Evolutionary conservation across 805 yeast genomes (phyloP), one percentile per base, ranked within the genome.

Genomic region (Barnettozyma botsteinii): DNA sequence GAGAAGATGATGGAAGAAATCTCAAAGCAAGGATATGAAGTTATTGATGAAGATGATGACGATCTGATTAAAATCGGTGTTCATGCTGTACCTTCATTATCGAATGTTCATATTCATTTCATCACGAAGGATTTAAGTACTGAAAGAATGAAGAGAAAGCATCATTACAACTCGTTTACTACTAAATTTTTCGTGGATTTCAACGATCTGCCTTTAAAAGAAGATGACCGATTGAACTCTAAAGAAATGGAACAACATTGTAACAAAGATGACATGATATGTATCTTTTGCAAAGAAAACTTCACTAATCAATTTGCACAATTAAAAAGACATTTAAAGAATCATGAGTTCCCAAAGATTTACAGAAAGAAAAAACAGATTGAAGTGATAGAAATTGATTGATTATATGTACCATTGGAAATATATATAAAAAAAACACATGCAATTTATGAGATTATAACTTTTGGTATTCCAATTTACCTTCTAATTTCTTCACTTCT

Each of bases 401-500:
- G 19, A 23, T 4, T 10, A 15, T 15, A 28, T 7, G n/a, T n/a
- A n/a, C n/a, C n/a, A n/a, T n/a, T n/a, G n/a, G n/a, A n/a, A 15
- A 15, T 15, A 3, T 8, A 7, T 15, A 17, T 15, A 28, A n/a
- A 28, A 9, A 13, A 14, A 13, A 26, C 14, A 25, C 12, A 20
- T 21, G 25, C 34, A 20, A 30, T 18, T 30, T 20, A 31, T 8
- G 22, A 5, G 10, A 18, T 40, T 69, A 93, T 60, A 93, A 69
- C 72, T 93, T 93, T 69, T 93, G 95, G 63, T 93, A 93, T 56
- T 91, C 98, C 47, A 91, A 67, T 62, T 85, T 85, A 49, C 98
- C 98, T 69, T 93, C 98, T 63, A 93, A 75, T 66, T 93, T 93
- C 82, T 93, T 93, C 40, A 87, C 82, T 62, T 93, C 98, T 18